phyloP scores from a whole-genome alignment of 768 basidiomycete genomes.

The Calocybe cyanea region DNA sequence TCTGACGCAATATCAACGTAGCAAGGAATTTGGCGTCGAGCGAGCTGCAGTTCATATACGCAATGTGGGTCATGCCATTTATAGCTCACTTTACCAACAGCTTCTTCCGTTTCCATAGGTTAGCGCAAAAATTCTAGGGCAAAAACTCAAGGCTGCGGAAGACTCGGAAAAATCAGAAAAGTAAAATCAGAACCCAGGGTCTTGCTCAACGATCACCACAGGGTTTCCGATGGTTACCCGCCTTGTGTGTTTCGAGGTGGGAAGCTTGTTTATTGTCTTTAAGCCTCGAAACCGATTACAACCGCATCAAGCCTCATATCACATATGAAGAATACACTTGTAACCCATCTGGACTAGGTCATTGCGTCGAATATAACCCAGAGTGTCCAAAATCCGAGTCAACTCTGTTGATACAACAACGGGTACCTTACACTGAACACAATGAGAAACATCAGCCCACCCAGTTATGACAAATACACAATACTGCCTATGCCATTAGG shows the following conservation, averaged over 20 bases:
- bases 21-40: conserved; percentile 74
- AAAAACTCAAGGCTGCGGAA: conserved; percentile 49
- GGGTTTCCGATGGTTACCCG: conserved; percentile 3
- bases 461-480: not conserved
- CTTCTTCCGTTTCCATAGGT: conserved; percentile 44
- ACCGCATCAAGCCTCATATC: not conserved
- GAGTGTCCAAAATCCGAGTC: not conserved
- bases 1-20: conserved; percentile 75
- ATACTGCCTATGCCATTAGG: not conserved
- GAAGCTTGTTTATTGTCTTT: conserved; percentile 26
- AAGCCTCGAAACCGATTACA: conserved; percentile 4
- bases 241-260: conserved; percentile 20
- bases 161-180: conserved; percentile 34
- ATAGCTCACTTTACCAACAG: conserved; percentile 5
- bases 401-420: conserved; percentile 1
- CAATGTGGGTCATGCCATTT: conserved; percentile 49
- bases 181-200: conserved; percentile 23
- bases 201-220: conserved; percentile 9
- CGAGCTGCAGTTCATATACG: conserved; percentile 80
- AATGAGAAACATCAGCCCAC: not conserved
- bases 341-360: conserved; percentile 5
- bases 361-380: conserved; percentile 1
- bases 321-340: conserved; percentile 7
- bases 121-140: conserved; percentile 73
- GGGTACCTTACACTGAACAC: conserved; percentile 7